Evolutionary conservation across 2,329 filamentous ascomycete genomes (phyloP), one percentile per base, ranked within the genome.

Genomic region (Stachybotrys chlorohalonatus): DNA sequence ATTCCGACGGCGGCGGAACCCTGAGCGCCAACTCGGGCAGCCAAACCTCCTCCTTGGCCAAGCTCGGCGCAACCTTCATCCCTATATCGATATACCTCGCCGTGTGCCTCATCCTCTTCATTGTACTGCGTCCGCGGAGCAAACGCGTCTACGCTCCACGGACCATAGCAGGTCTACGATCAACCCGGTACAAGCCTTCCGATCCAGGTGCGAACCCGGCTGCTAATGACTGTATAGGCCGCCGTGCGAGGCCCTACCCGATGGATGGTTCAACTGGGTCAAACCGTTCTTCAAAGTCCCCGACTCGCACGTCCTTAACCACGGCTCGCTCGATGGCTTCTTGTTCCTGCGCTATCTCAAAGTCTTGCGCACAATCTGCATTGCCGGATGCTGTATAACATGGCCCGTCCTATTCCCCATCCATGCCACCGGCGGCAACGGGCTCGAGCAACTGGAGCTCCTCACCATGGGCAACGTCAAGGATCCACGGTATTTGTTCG

Each of bases 281-380:
- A 71, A 72, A 9, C 74, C 79, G 11, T 88, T 90, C 71, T 86
- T 82, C 73, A 80, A 79, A 62, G 79, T 82, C 48, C 80, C 81
- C 4, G 92, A 97, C 67, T 84, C 85, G 47, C 90, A 89, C 65
- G 83, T 92, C 31, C 82, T 97, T 24, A 89, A 94, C 64, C 90
- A 96, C 73, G 90, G 93, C 68, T 95, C 91, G 0, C 82, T 99
- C 58, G 93, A 99, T 68, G 89, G 88, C 36, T 97, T 93, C 70
- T 84, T 97, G 52, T 90, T 95, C 68, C 78, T 97, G 31, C 90
- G 93, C 42, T 96, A 72, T 54, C 63, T 75, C 54, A 74, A 73
- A 50, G 64, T 93, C 65, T 74, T 97, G 59, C 90, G 91, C 65
- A 86, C 86, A 56, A 87, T 95, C 60, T 92, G 87, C 71, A 81